These are phyloP conservation scores for Pyrrhoderma lamaoense DNA, from an alignment of 1,284 basidiomycete species.

Conservation along the genomic window DNA sequence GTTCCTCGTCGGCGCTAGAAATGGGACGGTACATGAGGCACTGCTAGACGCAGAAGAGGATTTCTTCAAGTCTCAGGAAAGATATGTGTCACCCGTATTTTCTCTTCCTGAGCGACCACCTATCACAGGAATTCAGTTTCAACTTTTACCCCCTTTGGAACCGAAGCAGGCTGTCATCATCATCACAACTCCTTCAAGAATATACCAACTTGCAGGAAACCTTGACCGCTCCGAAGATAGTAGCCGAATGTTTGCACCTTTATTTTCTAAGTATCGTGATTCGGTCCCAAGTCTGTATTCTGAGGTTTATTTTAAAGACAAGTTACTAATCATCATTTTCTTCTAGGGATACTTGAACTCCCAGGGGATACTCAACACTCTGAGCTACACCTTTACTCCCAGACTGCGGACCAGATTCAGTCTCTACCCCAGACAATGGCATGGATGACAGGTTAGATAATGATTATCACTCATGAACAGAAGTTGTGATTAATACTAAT, in stretches of 20 bases:
- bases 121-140: slow-evolving; percentile 78
- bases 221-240: slow-evolving; percentile 66
- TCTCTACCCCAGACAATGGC: slow-evolving; percentile 66
- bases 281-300: slow-evolving; percentile 64
- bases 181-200: slow-evolving; percentile 79
- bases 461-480: neutral
- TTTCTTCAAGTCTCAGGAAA: slow-evolving; percentile 85
- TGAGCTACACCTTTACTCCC: slow-evolving; percentile 71
- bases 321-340: slow-evolving; percentile 11
- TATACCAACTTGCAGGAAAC: slow-evolving; percentile 84
- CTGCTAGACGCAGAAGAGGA: slow-evolving; percentile 84
- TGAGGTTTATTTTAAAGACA: neutral
- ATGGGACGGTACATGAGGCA: slow-evolving; percentile 80
- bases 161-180: slow-evolving; percentile 63
- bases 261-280: slow-evolving; percentile 72
- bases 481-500: slow-evolving; percentile 4
- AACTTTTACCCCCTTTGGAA: slow-evolving; percentile 61
- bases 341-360: slow-evolving; percentile 75
- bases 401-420: slow-evolving; percentile 59
- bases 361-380: slow-evolving; percentile 70
- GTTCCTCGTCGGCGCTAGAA: slow-evolving; percentile 83
- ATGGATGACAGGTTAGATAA: slow-evolving; percentile 74
- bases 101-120: slow-evolving; percentile 72
- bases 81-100: slow-evolving; percentile 75
- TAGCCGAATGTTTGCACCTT: slow-evolving; percentile 65